phyloP scores from a whole-genome alignment of 306 rosid genomes.

The Trifolium dubium region DNA sequence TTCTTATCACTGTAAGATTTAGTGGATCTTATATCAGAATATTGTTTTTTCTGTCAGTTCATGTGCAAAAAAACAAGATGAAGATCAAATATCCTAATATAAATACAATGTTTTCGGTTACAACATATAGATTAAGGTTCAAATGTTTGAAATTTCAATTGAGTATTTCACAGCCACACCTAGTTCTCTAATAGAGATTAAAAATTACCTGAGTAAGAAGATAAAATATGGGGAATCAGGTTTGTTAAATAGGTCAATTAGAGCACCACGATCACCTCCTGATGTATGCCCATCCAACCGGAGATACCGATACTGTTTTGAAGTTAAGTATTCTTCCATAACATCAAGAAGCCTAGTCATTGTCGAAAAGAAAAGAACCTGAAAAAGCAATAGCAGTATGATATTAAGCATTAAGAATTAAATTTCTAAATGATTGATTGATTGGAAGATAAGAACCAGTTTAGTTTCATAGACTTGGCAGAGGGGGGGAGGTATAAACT shows the following conservation, averaged over 20 bases:
- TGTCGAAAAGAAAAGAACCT: slow-evolving; percentile 99
- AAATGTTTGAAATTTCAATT: slow-evolving; percentile 3
- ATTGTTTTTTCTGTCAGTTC: not conserved
- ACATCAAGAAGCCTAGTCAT: slow-evolving; percentile 99
- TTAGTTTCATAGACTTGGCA: slow-evolving; percentile 20
- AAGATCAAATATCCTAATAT: too few species aligned
- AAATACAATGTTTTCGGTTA: too few species aligned
- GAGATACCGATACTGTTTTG: slow-evolving; percentile 87
- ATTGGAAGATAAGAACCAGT: slow-evolving; percentile 10
- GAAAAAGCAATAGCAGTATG: slow-evolving; percentile 37
- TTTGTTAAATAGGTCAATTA: slow-evolving; percentile 79
- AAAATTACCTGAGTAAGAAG: slow-evolving; percentile 85
- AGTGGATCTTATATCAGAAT: not conserved
- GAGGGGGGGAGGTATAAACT: slow-evolving; percentile 32
- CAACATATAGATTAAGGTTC: too few species aligned
- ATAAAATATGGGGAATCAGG: slow-evolving; percentile 85
- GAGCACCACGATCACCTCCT: slow-evolving; percentile 95
- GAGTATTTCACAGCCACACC: slow-evolving; percentile 19
- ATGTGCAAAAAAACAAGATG: slow-evolving; percentile 17
- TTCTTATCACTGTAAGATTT: not conserved
- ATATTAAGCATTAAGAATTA: slow-evolving; percentile 29
- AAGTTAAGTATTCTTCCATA: slow-evolving; percentile 94
- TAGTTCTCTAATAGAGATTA: slow-evolving; percentile 16
- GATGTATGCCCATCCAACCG: slow-evolving; percentile 98
- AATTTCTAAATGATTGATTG: slow-evolving; percentile 24